phyloP scores from a whole-genome alignment of 352 stramenopile species.

The Stephanocyclus meneghinianus region DNA sequence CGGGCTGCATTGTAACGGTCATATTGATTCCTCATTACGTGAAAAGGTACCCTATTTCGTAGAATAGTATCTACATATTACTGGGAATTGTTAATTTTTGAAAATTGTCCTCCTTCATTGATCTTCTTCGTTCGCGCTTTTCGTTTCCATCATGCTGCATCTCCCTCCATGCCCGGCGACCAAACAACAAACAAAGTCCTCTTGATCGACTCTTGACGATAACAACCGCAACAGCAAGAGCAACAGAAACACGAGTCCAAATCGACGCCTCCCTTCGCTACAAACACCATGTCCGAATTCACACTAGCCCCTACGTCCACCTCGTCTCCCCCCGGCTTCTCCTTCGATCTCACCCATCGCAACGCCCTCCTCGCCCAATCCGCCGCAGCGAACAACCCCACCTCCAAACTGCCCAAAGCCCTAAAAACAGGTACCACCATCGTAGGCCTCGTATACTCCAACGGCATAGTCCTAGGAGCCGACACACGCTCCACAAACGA shows the following conservation, averaged over 20 bases:
- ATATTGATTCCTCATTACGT: neutral
- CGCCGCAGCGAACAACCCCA: conserved; percentile 77
- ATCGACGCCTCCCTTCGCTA: too few species aligned
- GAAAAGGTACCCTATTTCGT: too few species aligned
- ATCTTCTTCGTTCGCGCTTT: neutral
- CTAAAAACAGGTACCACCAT: conserved; percentile 97
- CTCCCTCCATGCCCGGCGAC: neutral
- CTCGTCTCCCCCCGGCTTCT: conserved; percentile 61
- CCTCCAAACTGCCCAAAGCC: conserved; percentile 66
- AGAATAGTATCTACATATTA: too few species aligned
- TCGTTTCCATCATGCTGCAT: neutral
- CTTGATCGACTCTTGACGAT: too few species aligned
- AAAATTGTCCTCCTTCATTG: too few species aligned
- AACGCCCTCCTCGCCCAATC: conserved; percentile 89
- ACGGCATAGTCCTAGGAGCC: conserved; percentile 94
- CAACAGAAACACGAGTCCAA: too few species aligned
- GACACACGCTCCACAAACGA: conserved; percentile 96
- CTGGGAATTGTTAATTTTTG: too few species aligned
- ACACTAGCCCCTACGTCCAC: conserved; percentile 19
- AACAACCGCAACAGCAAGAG: too few species aligned
- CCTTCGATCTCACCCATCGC: conserved; percentile 90
- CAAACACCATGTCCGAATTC: conserved; percentile 58
- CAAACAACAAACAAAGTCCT: neutral
- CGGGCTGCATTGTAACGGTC: too few species aligned
- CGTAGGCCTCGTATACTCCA: conserved; percentile 94